These are phyloP conservation scores for Zoysia pacifica DNA, from an alignment of 176 grass and related monocot species.

Conservation along the genomic window DNA sequence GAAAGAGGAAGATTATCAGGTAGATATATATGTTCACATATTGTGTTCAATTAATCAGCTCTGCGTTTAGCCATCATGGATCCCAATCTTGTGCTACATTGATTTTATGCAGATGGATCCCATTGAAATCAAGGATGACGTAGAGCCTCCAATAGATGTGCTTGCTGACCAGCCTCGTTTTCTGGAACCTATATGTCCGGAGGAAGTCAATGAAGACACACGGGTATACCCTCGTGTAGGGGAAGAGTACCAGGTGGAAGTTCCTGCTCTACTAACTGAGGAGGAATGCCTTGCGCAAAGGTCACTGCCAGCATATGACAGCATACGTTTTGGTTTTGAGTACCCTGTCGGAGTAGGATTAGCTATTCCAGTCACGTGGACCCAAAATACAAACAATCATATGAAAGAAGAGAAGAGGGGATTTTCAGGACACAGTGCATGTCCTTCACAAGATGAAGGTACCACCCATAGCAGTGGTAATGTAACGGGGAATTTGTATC, in stretches of 20 bases:
- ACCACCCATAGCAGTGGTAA: constrained; percentile 21
- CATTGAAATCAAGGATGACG: constrained; percentile 58
- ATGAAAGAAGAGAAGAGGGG: constrained; percentile 39
- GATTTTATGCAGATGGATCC: constrained; percentile 58
- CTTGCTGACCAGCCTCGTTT: constrained; percentile 57
- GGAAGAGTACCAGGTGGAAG: constrained; percentile 74
- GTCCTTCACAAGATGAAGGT: constrained; percentile 41
- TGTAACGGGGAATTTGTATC: constrained; percentile 34
- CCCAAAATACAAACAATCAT: constrained; percentile 37
- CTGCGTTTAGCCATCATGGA: constrained; percentile 23
- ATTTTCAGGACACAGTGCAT: constrained; percentile 23
- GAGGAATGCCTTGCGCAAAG: constrained; percentile 40
- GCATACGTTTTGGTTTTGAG: constrained; percentile 37
- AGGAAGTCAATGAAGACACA: constrained; percentile 70
- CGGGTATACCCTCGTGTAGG: constrained; percentile 65
- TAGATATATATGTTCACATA: constrained; percentile 40
- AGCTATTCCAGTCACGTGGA: constrained; percentile 67
- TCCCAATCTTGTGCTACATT: constrained; percentile 19
- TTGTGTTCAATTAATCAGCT: constrained; percentile 17
- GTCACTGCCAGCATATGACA: constrained; percentile 31
- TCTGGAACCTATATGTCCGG: constrained; percentile 49
- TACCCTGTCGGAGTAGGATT: constrained; percentile 55
- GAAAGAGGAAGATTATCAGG: constrained; percentile 52
- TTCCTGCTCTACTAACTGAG: constrained; percentile 56
- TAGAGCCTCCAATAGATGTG: constrained; percentile 52